phyloP scores from a whole-genome alignment of 768 basidiomycete species.

The Phylloporus sp. region DNA sequence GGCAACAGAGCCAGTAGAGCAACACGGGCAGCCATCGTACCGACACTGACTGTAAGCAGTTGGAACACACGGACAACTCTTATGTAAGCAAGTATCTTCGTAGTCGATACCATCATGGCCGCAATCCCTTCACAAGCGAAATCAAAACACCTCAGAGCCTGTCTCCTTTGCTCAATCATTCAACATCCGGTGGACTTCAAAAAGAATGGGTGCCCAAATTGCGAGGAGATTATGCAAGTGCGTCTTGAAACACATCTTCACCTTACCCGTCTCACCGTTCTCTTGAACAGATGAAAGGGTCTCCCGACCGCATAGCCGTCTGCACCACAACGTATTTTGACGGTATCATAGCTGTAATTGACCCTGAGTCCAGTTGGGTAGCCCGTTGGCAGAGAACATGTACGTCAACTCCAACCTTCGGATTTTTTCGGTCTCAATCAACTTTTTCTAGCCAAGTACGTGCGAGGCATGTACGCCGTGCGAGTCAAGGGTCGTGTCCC shows the following conservation, averaged over 20 bases:
- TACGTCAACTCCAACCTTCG: conserved; percentile 37
- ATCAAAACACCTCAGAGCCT: conserved; percentile 80
- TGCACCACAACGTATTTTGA: conserved; percentile 95
- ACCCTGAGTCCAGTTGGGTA: conserved; percentile 91
- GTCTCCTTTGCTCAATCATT: conserved; percentile 89
- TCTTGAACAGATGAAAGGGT: conserved; percentile 74
- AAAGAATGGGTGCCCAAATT: conserved; percentile 90
- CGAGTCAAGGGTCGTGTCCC: conserved; percentile 83
- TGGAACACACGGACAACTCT: too few species aligned
- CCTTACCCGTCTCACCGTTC: neutral
- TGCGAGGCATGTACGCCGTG: conserved; percentile 89
- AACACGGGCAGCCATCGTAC: conserved; percentile 43
- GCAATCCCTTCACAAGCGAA: conserved; percentile 58
- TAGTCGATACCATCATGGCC: conserved; percentile 24
- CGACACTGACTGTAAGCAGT: too few species aligned
- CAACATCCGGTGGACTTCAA: conserved; percentile 82
- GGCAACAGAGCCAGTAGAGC: conserved; percentile 44
- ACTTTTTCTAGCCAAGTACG: conserved; percentile 69
- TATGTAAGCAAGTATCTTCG: conserved; percentile 13
- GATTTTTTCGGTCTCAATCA: conserved; percentile 1
- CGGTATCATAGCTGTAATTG: conserved; percentile 83
- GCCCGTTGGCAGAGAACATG: conserved; percentile 94
- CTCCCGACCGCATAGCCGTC: conserved; percentile 71
- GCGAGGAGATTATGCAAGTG: conserved; percentile 92
- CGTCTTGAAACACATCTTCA: conserved; percentile 17